phyloP scores from a whole-genome alignment of 177 flowering plant species.

The Tripterygium wilfordii region DNA sequence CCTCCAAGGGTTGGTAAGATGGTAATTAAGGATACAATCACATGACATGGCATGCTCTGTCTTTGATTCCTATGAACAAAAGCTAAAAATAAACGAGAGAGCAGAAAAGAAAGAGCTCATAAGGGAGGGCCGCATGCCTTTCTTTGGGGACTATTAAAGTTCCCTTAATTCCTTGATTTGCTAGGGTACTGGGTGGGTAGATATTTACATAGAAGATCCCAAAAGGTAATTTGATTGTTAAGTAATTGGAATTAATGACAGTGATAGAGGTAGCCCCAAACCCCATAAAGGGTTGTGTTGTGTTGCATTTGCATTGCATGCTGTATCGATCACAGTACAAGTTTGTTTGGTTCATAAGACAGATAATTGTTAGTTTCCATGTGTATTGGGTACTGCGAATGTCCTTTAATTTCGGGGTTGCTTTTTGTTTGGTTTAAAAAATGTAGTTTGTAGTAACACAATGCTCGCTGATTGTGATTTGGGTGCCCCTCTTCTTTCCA shows the following conservation, averaged over 20 bases:
- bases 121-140: constrained; percentile 25
- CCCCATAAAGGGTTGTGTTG: constrained; percentile 26
- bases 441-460: constrained; percentile 22
- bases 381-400: constrained; percentile 34
- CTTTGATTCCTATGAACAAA: constrained; percentile 37
- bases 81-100: constrained; percentile 8
- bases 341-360: constrained; percentile 1
- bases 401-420: constrained; percentile 21
- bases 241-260: too few relatives aligned
- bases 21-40: constrained; percentile 24
- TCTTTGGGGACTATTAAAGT: constrained; percentile 32
- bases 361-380: too few relatives aligned
- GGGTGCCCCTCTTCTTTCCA: neutral
- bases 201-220: constrained; percentile 64
- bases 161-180: too few relatives aligned
- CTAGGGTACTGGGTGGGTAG: too few relatives aligned
- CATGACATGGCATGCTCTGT: constrained; percentile 33
- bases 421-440: too few relatives aligned
- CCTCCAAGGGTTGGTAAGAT: neutral
- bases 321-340: constrained; percentile 28
- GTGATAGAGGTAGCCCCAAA: too few relatives aligned
- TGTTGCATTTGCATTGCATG: constrained; percentile 21
- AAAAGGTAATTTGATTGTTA: constrained; percentile 28
- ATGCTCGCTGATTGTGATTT: constrained; percentile 5
- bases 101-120: neutral